phyloP scores from a whole-genome alignment of 768 basidiomycete species.

The Cystofilobasidium bisporidii region DNA sequence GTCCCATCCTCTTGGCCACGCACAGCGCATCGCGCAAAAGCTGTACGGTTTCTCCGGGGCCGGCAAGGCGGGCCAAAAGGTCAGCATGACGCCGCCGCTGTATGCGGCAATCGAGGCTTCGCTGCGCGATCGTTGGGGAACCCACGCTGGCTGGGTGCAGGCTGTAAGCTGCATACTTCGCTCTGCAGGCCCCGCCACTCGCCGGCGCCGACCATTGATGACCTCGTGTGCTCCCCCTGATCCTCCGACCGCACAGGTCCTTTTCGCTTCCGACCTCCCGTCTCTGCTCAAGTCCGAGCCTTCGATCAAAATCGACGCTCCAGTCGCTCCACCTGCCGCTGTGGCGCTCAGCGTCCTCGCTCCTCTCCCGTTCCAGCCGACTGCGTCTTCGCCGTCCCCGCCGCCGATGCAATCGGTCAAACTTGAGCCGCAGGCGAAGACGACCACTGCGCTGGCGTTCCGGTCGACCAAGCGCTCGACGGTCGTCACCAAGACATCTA shows the following conservation, averaged over 20 bases:
- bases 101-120: slow-evolving; percentile 62
- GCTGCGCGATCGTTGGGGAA: slow-evolving; percentile 62
- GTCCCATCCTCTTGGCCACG: not conserved
- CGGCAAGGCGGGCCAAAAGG: slow-evolving; percentile 45
- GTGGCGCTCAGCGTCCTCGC: slow-evolving; percentile 1
- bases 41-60: slow-evolving; percentile 45
- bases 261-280: slow-evolving; percentile 33
- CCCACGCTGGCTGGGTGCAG: slow-evolving; percentile 84
- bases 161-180: slow-evolving; percentile 46
- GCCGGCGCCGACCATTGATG: no score
- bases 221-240: not conserved
- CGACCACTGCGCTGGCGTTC: not conserved
- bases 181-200: not conserved
- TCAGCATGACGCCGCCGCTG: slow-evolving; percentile 59
- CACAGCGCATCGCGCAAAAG: slow-evolving; percentile 32
- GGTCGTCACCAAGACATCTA: not conserved
- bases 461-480: not conserved
- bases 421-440: not conserved
- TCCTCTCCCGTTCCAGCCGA: not conserved
- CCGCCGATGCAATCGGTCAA: not conserved
- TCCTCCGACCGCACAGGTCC: slow-evolving; percentile 30
- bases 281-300: slow-evolving; percentile 9
- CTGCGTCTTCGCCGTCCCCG: not conserved
- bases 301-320: not conserved
- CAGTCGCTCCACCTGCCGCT: no score